Evolutionary conservation across 495 filamentous ascomycete genomes (phyloP), one percentile per base, ranked within the genome.

Genomic region (Aspergillus wentii): DNA sequence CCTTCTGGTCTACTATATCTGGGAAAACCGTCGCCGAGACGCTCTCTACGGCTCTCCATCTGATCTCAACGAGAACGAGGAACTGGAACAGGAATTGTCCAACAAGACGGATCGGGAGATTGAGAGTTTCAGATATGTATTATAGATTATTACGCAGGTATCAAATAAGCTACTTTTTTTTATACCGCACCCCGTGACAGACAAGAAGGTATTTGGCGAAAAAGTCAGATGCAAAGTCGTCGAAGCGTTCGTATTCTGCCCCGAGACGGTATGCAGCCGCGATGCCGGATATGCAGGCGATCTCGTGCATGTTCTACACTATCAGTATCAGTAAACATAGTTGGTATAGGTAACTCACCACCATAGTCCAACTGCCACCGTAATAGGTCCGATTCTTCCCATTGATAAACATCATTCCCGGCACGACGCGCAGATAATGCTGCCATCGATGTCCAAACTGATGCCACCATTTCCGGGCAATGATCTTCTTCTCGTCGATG

Each of bases 401-500:
- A 42, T 91, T 80, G n/a, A 91, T 69, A 22, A 86, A 78, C 84
- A 83, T 84, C 76, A 91, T 78, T 45, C 84, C 80, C 0, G 84
- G 82, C 26, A 88, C 78, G 5, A 91, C 87, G 7, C 82, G 69
- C 0, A 81, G 56, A 55, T 89, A 91, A 53, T 94, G 87, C 43
- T 85, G 84, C 74, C 79, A 90, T 23, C 78, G 68, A 51, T 94
- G 87, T 14, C 86, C 84, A 16, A 90, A 77, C 54, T 90, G 86
- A 52, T 90, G 86, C 86, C 87, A 91, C 83, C 83, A 87, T 48
- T 90, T 83, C 33, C 69, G 66, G 8, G 75, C 64, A 26, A 94
- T 86, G 20, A 90, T 71, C 45, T 85, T 88, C 30, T 56, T 56
- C 38, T 73, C 52, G 48, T 82, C 77, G 38, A 94, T 90, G 44